These are phyloP conservation scores for Xylariales sp. DNA, from an alignment of 2,329 filamentous ascomycete genomes.

Conservation along the genomic window DNA sequence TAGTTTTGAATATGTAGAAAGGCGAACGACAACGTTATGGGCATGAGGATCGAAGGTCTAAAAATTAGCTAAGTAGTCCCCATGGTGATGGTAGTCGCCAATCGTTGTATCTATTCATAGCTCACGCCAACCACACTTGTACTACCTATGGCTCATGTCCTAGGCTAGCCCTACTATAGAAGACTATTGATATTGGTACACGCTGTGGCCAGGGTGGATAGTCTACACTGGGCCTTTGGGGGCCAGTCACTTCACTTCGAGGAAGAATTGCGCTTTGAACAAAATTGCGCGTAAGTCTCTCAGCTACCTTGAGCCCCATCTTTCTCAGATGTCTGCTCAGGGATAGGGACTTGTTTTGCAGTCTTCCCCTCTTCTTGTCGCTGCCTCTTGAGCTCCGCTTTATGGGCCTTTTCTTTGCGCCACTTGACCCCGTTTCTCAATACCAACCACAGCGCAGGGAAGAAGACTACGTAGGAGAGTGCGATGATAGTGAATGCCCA, in stretches of 20 bases:
- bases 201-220: background rate
- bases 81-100: background rate
- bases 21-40: too few relatives aligned
- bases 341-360: background rate
- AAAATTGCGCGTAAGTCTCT: background rate
- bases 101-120: constrained; percentile 23
- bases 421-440: constrained; percentile 48
- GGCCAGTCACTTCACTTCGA: too few relatives aligned
- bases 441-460: constrained; percentile 50
- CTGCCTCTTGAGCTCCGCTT: constrained; percentile 25
- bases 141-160: background rate
- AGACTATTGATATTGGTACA: background rate
- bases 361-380: constrained; percentile 16
- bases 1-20: too few relatives aligned
- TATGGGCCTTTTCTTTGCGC: constrained; percentile 40
- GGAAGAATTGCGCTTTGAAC: background rate
- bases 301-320: constrained; percentile 5
- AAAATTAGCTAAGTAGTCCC: background rate
- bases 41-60: too few relatives aligned
- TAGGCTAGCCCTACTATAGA: background rate
- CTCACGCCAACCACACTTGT: background rate
- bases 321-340: background rate
- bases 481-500: constrained; percentile 56
- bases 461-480: constrained; percentile 46
- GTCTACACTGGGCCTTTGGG: background rate